Evolutionary conservation across 805 yeast species (phyloP), one percentile per base, ranked within the genome.

Genomic region (Metschnikowia gelsemii): DNA sequence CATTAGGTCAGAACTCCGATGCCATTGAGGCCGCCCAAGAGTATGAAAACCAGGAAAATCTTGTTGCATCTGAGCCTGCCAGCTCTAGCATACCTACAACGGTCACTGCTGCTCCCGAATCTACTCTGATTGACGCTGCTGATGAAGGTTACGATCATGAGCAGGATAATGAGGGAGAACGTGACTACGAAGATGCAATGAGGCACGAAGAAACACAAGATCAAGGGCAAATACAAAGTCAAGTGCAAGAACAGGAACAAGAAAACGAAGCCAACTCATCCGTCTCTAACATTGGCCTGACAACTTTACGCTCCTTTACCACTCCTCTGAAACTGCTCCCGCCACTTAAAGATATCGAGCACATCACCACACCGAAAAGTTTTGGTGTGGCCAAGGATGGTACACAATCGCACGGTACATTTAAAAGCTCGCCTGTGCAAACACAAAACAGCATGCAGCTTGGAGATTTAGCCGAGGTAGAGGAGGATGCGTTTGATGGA

Each of bases 261-360:
- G 52, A 30, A 17, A 23, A 21, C 19, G 33, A 48, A 26, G 50
- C 52, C 8, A 49, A 49, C 5, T 42, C 48, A 3, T 30, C 36
- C n/a, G 38, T 42, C 26, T 34, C 42, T 8, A 35, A 42, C 29
- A 19, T 45, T 8, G 42, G 32, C 4, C 44, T 31, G n/a, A 31
- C 46, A 2, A 37, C 51, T 3, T 39, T 32, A 19, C 49, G 38
- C 18, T 45, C 38, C n/a, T 48, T 63, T 42, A 60, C 70, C 18
- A 69, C 75, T 16, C 74, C 75, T 0, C 63, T 62, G 58, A 69
- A 68, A 45, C 54, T 61, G 20, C 57, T 70, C 22, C 74, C 73
- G 1, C 64, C 74, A 5, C 53, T 70, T 20, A 70, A 70, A 47
- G 73, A 69, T 39, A 69, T 70, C 14, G 75, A 70, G 31, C 47